Percentiles rank a stretch among this genome's conserved stretches.
Conservation (phyloP, 345 rosid genomes). For the Combretum micranthum region DNA sequence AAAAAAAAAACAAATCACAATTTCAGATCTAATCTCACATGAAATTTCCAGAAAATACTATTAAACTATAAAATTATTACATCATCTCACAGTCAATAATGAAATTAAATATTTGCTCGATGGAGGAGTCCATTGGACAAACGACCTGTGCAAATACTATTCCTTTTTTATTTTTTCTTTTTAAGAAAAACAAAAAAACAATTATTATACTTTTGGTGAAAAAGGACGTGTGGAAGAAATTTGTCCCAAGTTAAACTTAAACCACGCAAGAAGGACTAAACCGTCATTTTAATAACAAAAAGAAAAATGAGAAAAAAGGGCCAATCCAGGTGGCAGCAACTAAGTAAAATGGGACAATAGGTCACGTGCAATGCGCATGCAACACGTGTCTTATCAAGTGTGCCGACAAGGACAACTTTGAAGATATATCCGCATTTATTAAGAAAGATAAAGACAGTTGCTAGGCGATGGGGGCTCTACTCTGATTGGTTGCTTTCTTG, state of each 20-base stretch:
- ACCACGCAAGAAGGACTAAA: background rate
- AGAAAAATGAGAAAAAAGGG: background rate
- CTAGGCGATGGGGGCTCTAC: conserved; percentile 11
- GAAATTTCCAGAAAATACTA: too few relatives aligned
- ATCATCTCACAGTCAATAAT: background rate
- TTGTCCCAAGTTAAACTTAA: too few relatives aligned
- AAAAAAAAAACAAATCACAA: too few relatives aligned
- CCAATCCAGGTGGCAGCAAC: conserved; percentile 5
- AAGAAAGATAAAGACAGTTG: background rate
- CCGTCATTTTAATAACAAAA: background rate
- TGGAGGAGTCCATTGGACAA: too few relatives aligned
- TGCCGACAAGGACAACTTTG: conserved; percentile 10
- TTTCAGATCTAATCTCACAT: too few relatives aligned
- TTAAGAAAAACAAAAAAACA: background rate
- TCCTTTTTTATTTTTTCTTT: background rate
- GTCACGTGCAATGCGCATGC: conserved; percentile 8
- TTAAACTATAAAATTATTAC: too few relatives aligned
- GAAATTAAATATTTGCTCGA: background rate
- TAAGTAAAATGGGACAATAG: background rate
- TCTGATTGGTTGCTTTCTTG: conserved; percentile 20
- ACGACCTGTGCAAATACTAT: too few relatives aligned
- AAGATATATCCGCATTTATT: background rate
- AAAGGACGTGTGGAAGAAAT: too few relatives aligned
- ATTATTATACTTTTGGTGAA: too few relatives aligned
- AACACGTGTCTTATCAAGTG: conserved; percentile 5